Percentiles rank a stretch among this genome's conserved stretches.
These are phyloP conservation scores for Globisporangium acanthophoron DNA, from an alignment of 352 stramenopile genomes.

Conservation along the genomic window DNA sequence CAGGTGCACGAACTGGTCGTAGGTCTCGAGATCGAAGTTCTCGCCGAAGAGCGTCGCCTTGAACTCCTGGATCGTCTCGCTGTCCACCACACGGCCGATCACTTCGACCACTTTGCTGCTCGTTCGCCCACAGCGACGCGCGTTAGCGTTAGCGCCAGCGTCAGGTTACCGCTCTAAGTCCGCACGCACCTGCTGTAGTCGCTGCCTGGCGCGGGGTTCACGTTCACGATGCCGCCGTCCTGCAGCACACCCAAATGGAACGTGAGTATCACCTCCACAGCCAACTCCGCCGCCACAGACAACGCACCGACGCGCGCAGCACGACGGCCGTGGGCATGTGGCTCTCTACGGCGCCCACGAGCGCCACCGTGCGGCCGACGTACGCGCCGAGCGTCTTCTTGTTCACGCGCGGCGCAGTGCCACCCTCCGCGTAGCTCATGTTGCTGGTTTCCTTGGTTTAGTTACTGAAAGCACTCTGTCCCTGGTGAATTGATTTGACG, in stretches of 20 bases:
- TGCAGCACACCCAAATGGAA: constrained; percentile 7
- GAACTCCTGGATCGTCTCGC: constrained; percentile 76
- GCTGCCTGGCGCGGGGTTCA: constrained; percentile 60
- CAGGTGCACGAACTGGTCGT: constrained; percentile 79
- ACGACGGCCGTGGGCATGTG: constrained; percentile 66
- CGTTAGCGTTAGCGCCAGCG: background rate
- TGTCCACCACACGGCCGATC: constrained; percentile 69
- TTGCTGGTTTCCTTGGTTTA: background rate
- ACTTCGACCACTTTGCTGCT: constrained; percentile 80
- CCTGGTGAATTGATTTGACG: too few relatives aligned
- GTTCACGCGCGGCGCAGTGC: constrained; percentile 79
- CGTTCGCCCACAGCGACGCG: too few relatives aligned
- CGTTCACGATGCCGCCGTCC: constrained; percentile 77
- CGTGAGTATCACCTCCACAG: background rate
- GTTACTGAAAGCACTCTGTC: too few relatives aligned
- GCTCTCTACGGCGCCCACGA: constrained; percentile 72
- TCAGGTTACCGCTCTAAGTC: background rate
- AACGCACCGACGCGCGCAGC: constrained; percentile 66
- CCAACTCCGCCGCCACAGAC: background rate
- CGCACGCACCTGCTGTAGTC: constrained; percentile 60
- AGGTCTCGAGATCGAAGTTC: constrained; percentile 75
- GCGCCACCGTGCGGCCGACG: constrained; percentile 60
- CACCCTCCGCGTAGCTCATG: constrained; percentile 58
- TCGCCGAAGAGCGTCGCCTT: constrained; percentile 83
- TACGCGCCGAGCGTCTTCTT: constrained; percentile 65